phyloP scores from a whole-genome alignment of 2,329 filamentous ascomycete species.

The Aspergillus thermomutatus region DNA sequence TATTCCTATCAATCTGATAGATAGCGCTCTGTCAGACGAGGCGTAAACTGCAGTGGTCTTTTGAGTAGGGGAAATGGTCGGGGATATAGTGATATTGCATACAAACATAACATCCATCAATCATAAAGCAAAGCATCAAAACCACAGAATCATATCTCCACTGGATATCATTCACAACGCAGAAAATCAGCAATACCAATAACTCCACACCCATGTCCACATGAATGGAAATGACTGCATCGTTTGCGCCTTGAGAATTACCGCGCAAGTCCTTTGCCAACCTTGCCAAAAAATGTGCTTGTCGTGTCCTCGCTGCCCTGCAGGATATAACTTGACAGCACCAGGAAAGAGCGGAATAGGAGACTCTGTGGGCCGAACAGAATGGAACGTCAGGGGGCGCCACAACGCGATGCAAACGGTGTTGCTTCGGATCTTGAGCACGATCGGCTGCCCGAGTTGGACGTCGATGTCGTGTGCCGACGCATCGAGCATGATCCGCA shows the following conservation, averaged over 20 bases:
- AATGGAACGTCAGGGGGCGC: not conserved
- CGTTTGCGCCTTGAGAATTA: not conserved
- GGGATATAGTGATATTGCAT: not conserved
- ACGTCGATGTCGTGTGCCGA: not conserved
- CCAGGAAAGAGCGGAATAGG: not conserved
- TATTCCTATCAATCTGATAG: too few relatives aligned
- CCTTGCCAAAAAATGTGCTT: not conserved
- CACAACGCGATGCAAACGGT: not conserved
- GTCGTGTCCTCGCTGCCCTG: not conserved
- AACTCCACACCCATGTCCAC: not conserved
- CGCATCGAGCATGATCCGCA: not conserved
- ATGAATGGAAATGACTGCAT: not conserved
- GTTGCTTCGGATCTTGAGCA: not conserved
- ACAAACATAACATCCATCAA: not conserved
- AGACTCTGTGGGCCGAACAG: not conserved
- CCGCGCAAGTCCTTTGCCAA: not conserved
- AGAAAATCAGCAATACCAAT: not conserved
- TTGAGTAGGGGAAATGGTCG: not conserved
- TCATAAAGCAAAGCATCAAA: not conserved
- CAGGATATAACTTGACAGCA: not conserved
- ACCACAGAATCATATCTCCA: not conserved
- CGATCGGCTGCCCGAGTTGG: not conserved
- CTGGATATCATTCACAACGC: not conserved
- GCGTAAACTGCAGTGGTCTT: not conserved
- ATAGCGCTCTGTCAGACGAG: not conserved